phyloP scores from a whole-genome alignment of 2,329 filamentous ascomycete species.

The Myrmaecium sp. region DNA sequence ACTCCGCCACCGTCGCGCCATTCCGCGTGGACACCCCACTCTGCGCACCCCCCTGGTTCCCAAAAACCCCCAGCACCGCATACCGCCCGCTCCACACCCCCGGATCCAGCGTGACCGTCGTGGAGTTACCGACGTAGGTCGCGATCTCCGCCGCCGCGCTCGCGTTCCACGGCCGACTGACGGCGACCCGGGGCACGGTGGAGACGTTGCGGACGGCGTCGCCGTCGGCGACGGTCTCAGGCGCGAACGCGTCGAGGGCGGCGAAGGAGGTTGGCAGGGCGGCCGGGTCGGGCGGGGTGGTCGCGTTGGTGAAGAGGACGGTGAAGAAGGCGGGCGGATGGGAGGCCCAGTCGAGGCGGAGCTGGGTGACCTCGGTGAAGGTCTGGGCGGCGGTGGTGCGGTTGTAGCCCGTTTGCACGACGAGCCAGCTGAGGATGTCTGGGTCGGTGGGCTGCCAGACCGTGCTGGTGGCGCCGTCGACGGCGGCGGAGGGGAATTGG shows the following conservation, averaged over 20 bases:
- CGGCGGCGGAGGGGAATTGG: constrained; percentile 50
- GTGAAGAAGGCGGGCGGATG: constrained; percentile 36
- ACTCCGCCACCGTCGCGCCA: constrained; percentile 38
- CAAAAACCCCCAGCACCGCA: constrained; percentile 30
- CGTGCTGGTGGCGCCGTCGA: constrained; percentile 49
- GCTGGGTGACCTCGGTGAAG: constrained; percentile 26
- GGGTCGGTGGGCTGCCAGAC: constrained; percentile 45
- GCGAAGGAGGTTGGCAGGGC: neutral
- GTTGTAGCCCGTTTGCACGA: constrained; percentile 31
- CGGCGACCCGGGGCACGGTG: constrained; percentile 14
- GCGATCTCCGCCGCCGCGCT: constrained; percentile 18
- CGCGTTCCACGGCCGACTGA: constrained; percentile 25
- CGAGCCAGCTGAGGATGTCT: constrained; percentile 36
- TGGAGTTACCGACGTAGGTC: constrained; percentile 27
- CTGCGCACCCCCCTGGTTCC: constrained; percentile 24
- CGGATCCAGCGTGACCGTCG: constrained; percentile 23
- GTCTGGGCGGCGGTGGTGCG: too few species aligned
- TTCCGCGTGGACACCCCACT: constrained; percentile 16
- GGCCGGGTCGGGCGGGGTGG: constrained; percentile 12
- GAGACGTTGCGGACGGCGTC: constrained; percentile 7
- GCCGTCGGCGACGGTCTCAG: too few species aligned
- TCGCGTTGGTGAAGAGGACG: constrained; percentile 37
- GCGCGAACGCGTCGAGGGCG: neutral
- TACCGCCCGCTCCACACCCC: constrained; percentile 27
- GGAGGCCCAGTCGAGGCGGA: constrained; percentile 45